Conservation (phyloP, 2,329 filamentous ascomycete genomes). For the Alternaria infectoria region DNA sequence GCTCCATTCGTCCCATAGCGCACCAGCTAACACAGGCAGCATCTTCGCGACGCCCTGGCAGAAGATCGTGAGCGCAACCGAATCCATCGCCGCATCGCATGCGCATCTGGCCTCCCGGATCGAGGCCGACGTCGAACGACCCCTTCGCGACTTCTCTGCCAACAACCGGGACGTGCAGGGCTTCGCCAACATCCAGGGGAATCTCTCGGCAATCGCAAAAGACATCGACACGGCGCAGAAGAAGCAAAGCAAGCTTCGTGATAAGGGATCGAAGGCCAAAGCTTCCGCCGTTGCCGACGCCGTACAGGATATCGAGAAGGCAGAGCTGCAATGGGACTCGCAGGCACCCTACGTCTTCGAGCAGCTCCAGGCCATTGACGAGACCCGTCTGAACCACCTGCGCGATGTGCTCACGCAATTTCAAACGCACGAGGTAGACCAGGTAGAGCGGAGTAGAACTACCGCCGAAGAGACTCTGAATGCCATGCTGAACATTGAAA, state of each 20-base stretch:
- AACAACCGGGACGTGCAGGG: constrained; percentile 78
- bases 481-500: constrained; percentile 83
- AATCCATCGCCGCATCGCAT: constrained; percentile 83
- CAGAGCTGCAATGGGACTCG: constrained; percentile 87
- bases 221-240: constrained; percentile 85
- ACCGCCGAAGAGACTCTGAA: constrained; percentile 82
- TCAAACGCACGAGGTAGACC: constrained; percentile 89
- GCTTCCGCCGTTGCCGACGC: constrained; percentile 79
- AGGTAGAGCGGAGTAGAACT: constrained; percentile 75
- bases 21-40: constrained; percentile 58
- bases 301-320: constrained; percentile 73
- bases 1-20: neutral
- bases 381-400: constrained; percentile 85
- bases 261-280: constrained; percentile 78
- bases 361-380: constrained; percentile 87
- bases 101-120: constrained; percentile 79
- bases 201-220: constrained; percentile 79
- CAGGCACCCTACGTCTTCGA: constrained; percentile 96
- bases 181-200: constrained; percentile 81
- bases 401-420: constrained; percentile 91
- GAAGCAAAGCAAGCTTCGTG: constrained; percentile 81
- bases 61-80: constrained; percentile 79
- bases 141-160: constrained; percentile 76
- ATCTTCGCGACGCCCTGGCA: constrained; percentile 92
- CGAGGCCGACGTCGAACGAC: constrained; percentile 84